These are phyloP conservation scores for Ceratobasidium sp. DNA, from an alignment of 1,284 basidiomycete species.

Conservation along the genomic window DNA sequence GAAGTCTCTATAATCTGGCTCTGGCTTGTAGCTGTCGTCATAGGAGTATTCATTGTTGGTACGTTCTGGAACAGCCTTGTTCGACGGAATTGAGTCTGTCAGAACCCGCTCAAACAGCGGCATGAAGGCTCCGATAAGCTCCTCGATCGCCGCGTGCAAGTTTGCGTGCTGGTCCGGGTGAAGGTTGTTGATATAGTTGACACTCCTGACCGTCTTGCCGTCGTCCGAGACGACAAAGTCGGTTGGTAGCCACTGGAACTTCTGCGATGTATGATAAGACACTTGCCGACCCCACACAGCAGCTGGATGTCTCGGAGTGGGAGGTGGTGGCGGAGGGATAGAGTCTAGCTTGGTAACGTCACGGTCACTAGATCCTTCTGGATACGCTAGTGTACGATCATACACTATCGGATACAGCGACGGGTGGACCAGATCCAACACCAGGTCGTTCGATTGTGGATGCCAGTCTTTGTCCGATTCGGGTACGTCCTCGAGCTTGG, in stretches of 20 bases:
- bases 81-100: conserved; percentile 58
- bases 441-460: conserved; percentile 48
- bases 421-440: conserved; percentile 60
- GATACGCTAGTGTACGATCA: conserved; percentile 55
- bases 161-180: conserved; percentile 51
- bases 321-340: background rate
- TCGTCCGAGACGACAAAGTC: conserved; percentile 51
- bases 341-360: background rate
- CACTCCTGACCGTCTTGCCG: conserved; percentile 45
- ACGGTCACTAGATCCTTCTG: conserved; percentile 21
- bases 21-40: background rate
- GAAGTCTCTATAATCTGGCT: background rate
- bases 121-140: conserved; percentile 48
- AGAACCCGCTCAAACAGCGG: conserved; percentile 52
- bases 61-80: conserved; percentile 10
- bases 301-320: too few species aligned
- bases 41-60: background rate
- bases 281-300: background rate
- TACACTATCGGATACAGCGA: conserved; percentile 60
- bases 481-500: conserved; percentile 47
- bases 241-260: conserved; percentile 58
- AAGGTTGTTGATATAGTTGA: conserved; percentile 56
- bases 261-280: conserved; percentile 38
- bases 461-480: conserved; percentile 51
- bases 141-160: conserved; percentile 47